Conservation (phyloP, 345 rosid genomes). For the Salix udensis region DNA sequence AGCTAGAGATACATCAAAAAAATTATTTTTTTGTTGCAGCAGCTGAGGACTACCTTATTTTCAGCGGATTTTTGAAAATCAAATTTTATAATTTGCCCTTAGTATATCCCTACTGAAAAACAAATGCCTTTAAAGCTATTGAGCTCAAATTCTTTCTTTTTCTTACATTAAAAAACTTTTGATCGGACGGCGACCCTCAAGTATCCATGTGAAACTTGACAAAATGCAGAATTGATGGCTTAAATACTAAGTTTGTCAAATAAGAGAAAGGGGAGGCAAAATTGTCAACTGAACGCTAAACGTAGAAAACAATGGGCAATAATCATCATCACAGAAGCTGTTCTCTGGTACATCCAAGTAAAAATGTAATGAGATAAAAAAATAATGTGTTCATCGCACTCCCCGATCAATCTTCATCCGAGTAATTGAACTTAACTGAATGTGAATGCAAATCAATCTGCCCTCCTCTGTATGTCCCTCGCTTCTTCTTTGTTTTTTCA, state of each 20-base stretch:
- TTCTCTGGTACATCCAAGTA: not conserved
- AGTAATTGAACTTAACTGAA: constrained; percentile 76
- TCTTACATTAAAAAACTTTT: too few species aligned
- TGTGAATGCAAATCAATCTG: constrained; percentile 75
- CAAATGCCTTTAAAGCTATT: too few species aligned
- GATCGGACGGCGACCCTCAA: not conserved
- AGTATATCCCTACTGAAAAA: too few species aligned
- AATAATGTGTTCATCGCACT: not conserved
- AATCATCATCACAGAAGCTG: not conserved
- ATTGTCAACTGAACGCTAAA: not conserved
- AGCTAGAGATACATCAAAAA: not conserved
- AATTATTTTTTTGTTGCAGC: too few species aligned
- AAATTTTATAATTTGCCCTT: too few species aligned
- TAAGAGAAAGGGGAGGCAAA: not conserved
- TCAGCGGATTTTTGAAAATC: too few species aligned
- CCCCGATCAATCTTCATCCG: constrained; percentile 53
- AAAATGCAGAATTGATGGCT: not conserved
- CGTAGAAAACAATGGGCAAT: not conserved
- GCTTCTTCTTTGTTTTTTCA: constrained; percentile 97
- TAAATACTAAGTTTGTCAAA: not conserved
- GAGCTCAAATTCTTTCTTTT: too few species aligned
- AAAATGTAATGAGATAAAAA: not conserved
- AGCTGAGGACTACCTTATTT: too few species aligned
- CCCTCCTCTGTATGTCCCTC: constrained; percentile 93
- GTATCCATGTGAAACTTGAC: not conserved